A percentile compares a stretch with the other conserved stretches of the same genome.
Evolutionary conservation across 2,329 filamentous ascomycete genomes (phyloP).

Genomic region (Periglandula ipomoeae): DNA sequence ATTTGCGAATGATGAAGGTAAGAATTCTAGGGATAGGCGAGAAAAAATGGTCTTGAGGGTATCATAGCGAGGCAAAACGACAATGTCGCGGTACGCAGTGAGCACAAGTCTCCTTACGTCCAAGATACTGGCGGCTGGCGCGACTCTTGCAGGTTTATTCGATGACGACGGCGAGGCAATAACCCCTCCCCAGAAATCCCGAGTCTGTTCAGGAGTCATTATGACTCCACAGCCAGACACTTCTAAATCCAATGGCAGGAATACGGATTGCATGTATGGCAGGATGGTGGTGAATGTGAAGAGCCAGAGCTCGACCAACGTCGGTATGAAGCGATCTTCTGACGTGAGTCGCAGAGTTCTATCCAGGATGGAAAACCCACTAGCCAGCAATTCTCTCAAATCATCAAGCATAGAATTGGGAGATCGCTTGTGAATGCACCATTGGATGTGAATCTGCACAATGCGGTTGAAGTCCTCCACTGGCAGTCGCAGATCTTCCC

Average conservation of each 20-base stretch:
- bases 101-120: slow-evolving; percentile 87
- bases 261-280: slow-evolving; percentile 91
- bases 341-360: slow-evolving; percentile 69
- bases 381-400: slow-evolving; percentile 62
- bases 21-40: slow-evolving; percentile 73
- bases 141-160: slow-evolving; percentile 32
- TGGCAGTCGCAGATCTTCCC: slow-evolving; percentile 68
- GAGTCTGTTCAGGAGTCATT: slow-evolving; percentile 67
- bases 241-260: slow-evolving; percentile 85
- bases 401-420: slow-evolving; percentile 68
- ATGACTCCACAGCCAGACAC: slow-evolving; percentile 78
- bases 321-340: slow-evolving; percentile 82
- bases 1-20: slow-evolving; percentile 43
- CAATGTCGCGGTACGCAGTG: slow-evolving; percentile 75
- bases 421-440: slow-evolving; percentile 64
- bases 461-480: slow-evolving; percentile 78
- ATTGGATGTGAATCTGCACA: slow-evolving; percentile 69
- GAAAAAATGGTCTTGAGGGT: slow-evolving; percentile 84
- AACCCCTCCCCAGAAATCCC: slow-evolving; percentile 82
- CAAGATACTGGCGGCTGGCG: slow-evolving; percentile 46
- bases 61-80: slow-evolving; percentile 85
- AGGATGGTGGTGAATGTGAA: slow-evolving; percentile 84
- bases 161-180: slow-evolving; percentile 31
- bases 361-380: slow-evolving; percentile 79
- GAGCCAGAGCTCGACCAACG: slow-evolving; percentile 89